Evolutionary conservation across 495 filamentous ascomycete species (phyloP).

Genomic region (Durotheca rogersii): DNA sequence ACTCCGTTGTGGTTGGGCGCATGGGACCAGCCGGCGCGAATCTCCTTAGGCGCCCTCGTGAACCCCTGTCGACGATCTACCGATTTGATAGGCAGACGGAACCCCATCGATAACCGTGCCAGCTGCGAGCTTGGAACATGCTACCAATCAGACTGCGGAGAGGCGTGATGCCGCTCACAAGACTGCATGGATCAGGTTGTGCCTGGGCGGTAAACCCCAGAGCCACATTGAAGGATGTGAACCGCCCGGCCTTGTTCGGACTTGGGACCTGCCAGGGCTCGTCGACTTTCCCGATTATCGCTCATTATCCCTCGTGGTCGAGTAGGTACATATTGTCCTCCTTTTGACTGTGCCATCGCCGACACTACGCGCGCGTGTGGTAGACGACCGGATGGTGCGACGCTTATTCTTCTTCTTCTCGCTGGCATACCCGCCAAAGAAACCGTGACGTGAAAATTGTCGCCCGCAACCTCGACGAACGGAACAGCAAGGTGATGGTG

Average conservation of each 20-base stretch:
- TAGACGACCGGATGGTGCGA: no score
- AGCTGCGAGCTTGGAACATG: constrained; percentile 25
- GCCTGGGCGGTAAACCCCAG: constrained; percentile 34
- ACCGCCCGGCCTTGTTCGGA: constrained; percentile 17
- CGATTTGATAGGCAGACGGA: constrained; percentile 31
- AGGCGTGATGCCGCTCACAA: constrained; percentile 32
- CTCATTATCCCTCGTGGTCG: constrained; percentile 8
- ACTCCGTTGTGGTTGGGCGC: constrained; percentile 27
- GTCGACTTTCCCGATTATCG: constrained; percentile 8
- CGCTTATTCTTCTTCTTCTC: no score
- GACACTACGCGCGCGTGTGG: no score
- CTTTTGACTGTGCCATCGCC: no score
- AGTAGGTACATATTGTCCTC: no score
- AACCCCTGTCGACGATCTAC: constrained; percentile 32
- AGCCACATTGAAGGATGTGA: constrained; percentile 16
- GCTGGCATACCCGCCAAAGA: no score
- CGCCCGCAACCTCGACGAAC: neutral
- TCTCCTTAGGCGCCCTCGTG: constrained; percentile 25
- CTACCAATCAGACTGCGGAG: constrained; percentile 24
- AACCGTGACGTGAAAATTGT: neutral
- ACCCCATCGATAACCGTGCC: constrained; percentile 29
- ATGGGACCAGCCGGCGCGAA: constrained; percentile 29
- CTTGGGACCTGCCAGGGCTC: no score
- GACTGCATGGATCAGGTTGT: constrained; percentile 31
- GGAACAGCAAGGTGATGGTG: constrained; percentile 11